Conservation (phyloP, 2,329 filamentous ascomycete species). For the Fusarium sp. region DNA sequence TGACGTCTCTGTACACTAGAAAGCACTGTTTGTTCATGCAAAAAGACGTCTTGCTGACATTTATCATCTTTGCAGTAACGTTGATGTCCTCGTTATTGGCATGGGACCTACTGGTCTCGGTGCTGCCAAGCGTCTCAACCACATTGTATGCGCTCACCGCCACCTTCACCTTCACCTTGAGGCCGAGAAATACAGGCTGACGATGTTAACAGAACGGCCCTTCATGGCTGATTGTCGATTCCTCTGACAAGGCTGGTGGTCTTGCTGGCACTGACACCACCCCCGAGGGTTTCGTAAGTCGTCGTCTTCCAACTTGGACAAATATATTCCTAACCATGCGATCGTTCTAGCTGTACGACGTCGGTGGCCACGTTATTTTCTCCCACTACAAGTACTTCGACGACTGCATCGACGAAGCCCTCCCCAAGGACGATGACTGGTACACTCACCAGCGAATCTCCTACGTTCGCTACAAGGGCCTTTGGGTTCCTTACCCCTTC, state of each 20-base stretch:
- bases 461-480: slow-evolving; percentile 94
- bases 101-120: slow-evolving; percentile 97
- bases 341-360: slow-evolving; percentile 85
- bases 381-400: slow-evolving; percentile 99
- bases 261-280: slow-evolving; percentile 96
- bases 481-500: slow-evolving; percentile 99
- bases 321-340: slow-evolving; percentile 30
- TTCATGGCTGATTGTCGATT: slow-evolving; percentile 96
- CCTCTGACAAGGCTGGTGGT: slow-evolving; percentile 90
- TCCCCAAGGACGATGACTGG: slow-evolving; percentile 95
- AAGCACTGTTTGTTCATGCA: neutral
- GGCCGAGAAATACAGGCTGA: slow-evolving; percentile 39
- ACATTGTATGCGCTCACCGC: slow-evolving; percentile 76
- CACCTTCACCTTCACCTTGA: slow-evolving; percentile 43
- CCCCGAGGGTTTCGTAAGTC: slow-evolving; percentile 94
- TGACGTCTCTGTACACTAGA: neutral
- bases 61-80: slow-evolving; percentile 67
- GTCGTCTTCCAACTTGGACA: slow-evolving; percentile 8
- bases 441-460: slow-evolving; percentile 98
- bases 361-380: slow-evolving; percentile 98
- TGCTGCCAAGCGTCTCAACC: slow-evolving; percentile 96
- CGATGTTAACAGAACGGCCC: slow-evolving; percentile 74
- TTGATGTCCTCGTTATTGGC: slow-evolving; percentile 98
- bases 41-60: slow-evolving; percentile 29
- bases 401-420: slow-evolving; percentile 96